Percentiles rank a stretch among this genome's conserved stretches.
Conservation (phyloP, 1,284 basidiomycete species). For the Somion occarium region DNA sequence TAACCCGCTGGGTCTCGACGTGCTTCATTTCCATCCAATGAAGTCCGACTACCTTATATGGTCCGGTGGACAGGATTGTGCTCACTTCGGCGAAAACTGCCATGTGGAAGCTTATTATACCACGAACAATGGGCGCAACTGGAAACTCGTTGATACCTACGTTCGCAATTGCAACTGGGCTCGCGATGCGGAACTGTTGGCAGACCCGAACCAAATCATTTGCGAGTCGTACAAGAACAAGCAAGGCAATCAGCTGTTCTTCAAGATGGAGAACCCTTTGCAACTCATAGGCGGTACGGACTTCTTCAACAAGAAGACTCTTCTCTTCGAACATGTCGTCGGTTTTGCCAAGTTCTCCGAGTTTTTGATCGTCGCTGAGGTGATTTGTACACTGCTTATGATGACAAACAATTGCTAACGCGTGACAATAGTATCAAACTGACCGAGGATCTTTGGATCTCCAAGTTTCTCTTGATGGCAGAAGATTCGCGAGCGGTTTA, state of each 20-base stretch:
- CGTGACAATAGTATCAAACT: constrained; percentile 48
- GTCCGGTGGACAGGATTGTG: constrained; percentile 76
- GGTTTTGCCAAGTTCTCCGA: constrained; percentile 97
- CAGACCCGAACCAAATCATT: constrained; percentile 84
- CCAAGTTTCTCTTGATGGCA: constrained; percentile 90
- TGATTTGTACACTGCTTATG: constrained; percentile 30
- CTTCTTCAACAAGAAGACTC: constrained; percentile 71
- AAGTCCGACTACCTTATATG: constrained; percentile 86
- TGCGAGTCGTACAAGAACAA: constrained; percentile 90
- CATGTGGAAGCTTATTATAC: constrained; percentile 73
- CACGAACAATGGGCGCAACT: constrained; percentile 72
- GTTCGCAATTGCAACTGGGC: constrained; percentile 94
- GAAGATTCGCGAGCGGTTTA: constrained; percentile 76
- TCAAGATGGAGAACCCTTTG: constrained; percentile 60
- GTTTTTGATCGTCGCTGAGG: constrained; percentile 92
- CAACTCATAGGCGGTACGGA: constrained; percentile 77
- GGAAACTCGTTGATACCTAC: constrained; percentile 81
- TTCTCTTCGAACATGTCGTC: constrained; percentile 83
- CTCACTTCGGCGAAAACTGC: constrained; percentile 44
- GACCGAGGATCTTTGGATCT: constrained; percentile 64
- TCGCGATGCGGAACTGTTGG: constrained; percentile 68
- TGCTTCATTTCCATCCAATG: constrained; percentile 85
- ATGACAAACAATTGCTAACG: constrained; percentile 7
- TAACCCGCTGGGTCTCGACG: constrained; percentile 74
- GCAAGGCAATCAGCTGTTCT: constrained; percentile 70